These are phyloP conservation scores for Aspergillus leporis DNA, from an alignment of 495 filamentous ascomycete genomes.

Conservation along the genomic window DNA sequence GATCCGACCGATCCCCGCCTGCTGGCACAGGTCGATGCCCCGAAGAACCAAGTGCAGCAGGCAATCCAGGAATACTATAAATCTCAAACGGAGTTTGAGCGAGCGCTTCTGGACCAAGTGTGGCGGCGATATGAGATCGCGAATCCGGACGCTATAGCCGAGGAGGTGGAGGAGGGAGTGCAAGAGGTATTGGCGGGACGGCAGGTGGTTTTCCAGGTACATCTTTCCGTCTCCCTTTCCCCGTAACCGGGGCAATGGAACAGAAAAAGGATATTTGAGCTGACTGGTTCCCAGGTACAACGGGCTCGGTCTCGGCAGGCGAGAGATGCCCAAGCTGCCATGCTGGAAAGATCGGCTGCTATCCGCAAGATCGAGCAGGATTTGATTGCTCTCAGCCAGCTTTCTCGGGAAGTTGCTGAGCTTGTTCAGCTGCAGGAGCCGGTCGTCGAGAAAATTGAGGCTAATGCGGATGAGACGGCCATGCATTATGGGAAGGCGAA, in stretches of 20 bases:
- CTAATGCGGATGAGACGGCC: conserved; percentile 66
- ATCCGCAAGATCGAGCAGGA: conserved; percentile 78
- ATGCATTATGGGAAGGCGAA: conserved; percentile 71
- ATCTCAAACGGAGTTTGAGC: conserved; percentile 64
- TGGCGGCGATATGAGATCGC: conserved; percentile 79
- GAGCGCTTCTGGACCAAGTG: conserved; percentile 65
- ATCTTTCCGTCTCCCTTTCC: not conserved
- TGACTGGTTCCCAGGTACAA: conserved; percentile 47
- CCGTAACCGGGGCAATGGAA: not conserved
- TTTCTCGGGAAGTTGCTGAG: conserved; percentile 75
- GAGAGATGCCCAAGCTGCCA: conserved; percentile 58
- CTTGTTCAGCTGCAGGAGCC: conserved; percentile 72
- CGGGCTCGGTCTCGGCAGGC: conserved; percentile 63
- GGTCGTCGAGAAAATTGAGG: conserved; percentile 65
- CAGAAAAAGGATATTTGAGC: conserved; percentile 29
- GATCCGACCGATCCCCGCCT: conserved; percentile 61
- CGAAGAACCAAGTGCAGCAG: conserved; percentile 66
- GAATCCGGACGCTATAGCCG: conserved; percentile 67
- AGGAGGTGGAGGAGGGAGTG: conserved; percentile 66
- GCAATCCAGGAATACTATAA: conserved; percentile 68
- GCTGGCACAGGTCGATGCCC: conserved; percentile 63
- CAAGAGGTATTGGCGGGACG: conserved; percentile 57
- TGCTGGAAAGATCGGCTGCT: conserved; percentile 71
- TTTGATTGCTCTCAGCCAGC: conserved; percentile 70
- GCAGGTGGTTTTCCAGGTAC: conserved; percentile 64